These are phyloP conservation scores for Zelopaecilomyces penicillatus DNA, from an alignment of 2,329 filamentous ascomycete genomes.

Conservation along the genomic window DNA sequence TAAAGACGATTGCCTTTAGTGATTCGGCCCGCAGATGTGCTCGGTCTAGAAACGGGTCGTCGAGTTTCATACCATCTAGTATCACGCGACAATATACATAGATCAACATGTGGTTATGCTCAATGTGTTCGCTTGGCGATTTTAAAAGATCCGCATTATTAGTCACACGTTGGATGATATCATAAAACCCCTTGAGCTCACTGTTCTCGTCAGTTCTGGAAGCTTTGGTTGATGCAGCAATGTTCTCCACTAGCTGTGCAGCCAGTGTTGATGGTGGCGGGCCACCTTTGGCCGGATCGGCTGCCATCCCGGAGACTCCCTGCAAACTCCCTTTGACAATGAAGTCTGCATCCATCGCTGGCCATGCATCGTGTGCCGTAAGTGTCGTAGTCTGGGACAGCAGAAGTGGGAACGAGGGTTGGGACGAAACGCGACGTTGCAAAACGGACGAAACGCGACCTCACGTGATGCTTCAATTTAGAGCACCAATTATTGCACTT, in stretches of 20 bases:
- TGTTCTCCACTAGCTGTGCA: constrained; percentile 76
- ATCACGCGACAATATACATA: constrained; percentile 76
- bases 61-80: constrained; percentile 58
- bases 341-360: constrained; percentile 21
- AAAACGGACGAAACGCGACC: constrained; percentile 9
- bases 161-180: constrained; percentile 46
- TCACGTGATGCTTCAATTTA: constrained; percentile 11
- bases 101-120: constrained; percentile 77
- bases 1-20: constrained; percentile 66
- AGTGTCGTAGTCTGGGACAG: not conserved
- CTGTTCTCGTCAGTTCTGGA: constrained; percentile 58
- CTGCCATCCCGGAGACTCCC: constrained; percentile 10
- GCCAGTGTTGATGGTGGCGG: constrained; percentile 74
- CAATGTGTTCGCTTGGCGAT: constrained; percentile 54
- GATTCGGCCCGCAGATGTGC: constrained; percentile 51
- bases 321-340: constrained; percentile 12
- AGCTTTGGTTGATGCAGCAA: constrained; percentile 55
- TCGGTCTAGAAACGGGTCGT: constrained; percentile 58
- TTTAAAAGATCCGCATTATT: constrained; percentile 47
- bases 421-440: constrained; percentile 1
- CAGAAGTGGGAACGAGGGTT: constrained; percentile 10
- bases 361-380: constrained; percentile 16
- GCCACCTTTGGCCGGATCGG: constrained; percentile 12
- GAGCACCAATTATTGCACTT: too few relatives aligned
- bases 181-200: constrained; percentile 64